Base-by-base conservation (phyloP, 306 rosid genomes). In the Ziziphus jujuba region DNA sequence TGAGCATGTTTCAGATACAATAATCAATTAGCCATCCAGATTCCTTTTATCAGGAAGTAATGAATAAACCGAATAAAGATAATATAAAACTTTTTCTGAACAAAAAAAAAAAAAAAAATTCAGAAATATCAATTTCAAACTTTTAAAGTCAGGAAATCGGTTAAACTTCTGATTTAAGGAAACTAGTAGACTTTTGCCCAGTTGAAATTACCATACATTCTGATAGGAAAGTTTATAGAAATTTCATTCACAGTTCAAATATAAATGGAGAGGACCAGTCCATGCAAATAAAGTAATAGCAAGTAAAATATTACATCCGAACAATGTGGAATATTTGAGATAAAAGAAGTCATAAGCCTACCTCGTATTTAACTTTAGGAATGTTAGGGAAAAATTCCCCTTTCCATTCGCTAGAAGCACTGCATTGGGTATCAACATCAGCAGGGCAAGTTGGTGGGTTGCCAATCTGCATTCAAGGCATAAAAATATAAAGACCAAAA, bases 361-460 rank as follows among this genome's bases (percentile, higher is more conserved):
- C 98, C 98, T 90, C 96, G 70, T 84, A 93, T 67, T 90, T 85
- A 77, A 88, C 83, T 62, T 80, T 81, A 48, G 90, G 71, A 75
- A 93, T 85, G 62, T 56, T 95, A 31, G 91, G 90, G 67, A 90
- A 93, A 81, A 90, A 93, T 14, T 90, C 97, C 59, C 92, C 97
- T 73, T 86, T 70, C 97, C 97, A 93, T 23, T 69, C 86, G 36
- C 77, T 89, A 43, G 89, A 68, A 83, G 67, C 93, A 31, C 69
- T 47, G 45, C 96, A 86, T 13, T 72, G 70, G 64, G 48, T 79
- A 55, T 8, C 68, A 68, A 78, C 60, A 34, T 75, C 69, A 38
- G 89, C 99, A 56, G 95, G 95, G 53, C 97, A 88, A 13, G 89
- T 88, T 69, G 71, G 79, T 31, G 85, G 86, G 45, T 33, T 75